A percentile compares a stretch with the other conserved stretches of the same genome.
Conservation (phyloP, 768 basidiomycete species). For the Boletales sp. region DNA sequence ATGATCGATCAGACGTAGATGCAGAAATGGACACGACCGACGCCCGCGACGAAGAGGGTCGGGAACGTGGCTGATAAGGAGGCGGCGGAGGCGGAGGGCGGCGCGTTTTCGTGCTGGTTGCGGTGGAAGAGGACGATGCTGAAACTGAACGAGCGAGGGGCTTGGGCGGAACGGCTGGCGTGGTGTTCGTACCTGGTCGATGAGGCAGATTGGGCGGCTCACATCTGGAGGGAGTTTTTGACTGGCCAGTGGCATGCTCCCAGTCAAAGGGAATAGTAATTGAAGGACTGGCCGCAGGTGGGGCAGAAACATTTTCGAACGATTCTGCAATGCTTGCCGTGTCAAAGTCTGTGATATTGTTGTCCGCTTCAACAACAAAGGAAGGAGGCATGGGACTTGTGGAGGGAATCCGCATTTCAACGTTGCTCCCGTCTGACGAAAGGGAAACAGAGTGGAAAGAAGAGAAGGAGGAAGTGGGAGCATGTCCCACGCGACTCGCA, state of each 20-base stretch:
- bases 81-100: constrained; percentile 38
- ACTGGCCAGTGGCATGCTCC: constrained; percentile 41
- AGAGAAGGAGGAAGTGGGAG: constrained; percentile 67
- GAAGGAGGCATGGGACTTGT: constrained; percentile 38
- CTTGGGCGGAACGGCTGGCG: constrained; percentile 23
- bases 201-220: constrained; percentile 48
- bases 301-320: constrained; percentile 63
- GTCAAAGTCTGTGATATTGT: constrained; percentile 40
- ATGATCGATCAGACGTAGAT: constrained; percentile 60
- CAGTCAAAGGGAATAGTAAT: constrained; percentile 48
- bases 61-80: constrained; percentile 23
- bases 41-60: constrained; percentile 34
- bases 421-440: constrained; percentile 53
- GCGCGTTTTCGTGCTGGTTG: constrained; percentile 36
- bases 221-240: constrained; percentile 24
- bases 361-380: constrained; percentile 45
- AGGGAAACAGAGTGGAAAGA: constrained; percentile 84
- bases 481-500: constrained; percentile 42
- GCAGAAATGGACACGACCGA: constrained; percentile 36
- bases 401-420: constrained; percentile 14
- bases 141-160: constrained; percentile 32
- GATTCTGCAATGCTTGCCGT: constrained; percentile 63
- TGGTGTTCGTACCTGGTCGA: constrained; percentile 33
- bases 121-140: constrained; percentile 34
- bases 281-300: constrained; percentile 51